phyloP scores from a whole-genome alignment of 2,329 filamentous ascomycete species.

The Daldinia sp. region DNA sequence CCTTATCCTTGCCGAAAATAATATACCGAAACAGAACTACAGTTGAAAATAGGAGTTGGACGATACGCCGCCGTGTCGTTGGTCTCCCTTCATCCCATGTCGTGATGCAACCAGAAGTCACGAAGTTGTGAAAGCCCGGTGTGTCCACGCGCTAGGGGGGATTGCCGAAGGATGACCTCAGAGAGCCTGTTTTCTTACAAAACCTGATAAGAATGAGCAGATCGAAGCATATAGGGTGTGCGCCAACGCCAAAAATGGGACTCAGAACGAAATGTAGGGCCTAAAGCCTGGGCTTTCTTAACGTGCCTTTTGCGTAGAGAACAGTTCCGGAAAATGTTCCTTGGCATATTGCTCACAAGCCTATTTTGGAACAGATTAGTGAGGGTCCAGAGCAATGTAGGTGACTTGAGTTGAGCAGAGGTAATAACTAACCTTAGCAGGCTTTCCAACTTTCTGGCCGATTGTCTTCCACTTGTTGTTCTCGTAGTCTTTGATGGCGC shows the following conservation, averaged over 20 bases:
- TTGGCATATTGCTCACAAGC: constrained; percentile 95
- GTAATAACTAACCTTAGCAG: constrained; percentile 79
- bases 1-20: constrained; percentile 34
- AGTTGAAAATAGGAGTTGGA: constrained; percentile 23
- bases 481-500: constrained; percentile 98
- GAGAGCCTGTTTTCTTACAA: constrained; percentile 39
- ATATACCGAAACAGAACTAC: constrained; percentile 41
- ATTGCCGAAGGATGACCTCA: constrained; percentile 17
- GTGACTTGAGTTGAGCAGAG: constrained; percentile 7
- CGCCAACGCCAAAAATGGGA: constrained; percentile 27
- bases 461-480: constrained; percentile 99
- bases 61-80: constrained; percentile 16
- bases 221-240: constrained; percentile 30
- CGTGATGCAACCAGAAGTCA: constrained; percentile 19
- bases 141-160: constrained; percentile 6
- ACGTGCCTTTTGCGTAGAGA: constrained; percentile 48
- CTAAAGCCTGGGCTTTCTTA: constrained; percentile 34
- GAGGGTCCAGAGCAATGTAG: constrained; percentile 3
- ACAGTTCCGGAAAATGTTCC: constrained; percentile 80
- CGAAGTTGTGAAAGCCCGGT: constrained; percentile 13
- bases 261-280: constrained; percentile 27
- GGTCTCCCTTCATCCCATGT: constrained; percentile 15
- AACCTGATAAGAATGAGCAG: constrained; percentile 40
- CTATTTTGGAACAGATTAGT: constrained; percentile 56
- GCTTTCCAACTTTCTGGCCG: constrained; percentile 96